Base-by-base conservation (phyloP, 2,329 filamentous ascomycete genomes). In the Venturia aucupariae region DNA sequence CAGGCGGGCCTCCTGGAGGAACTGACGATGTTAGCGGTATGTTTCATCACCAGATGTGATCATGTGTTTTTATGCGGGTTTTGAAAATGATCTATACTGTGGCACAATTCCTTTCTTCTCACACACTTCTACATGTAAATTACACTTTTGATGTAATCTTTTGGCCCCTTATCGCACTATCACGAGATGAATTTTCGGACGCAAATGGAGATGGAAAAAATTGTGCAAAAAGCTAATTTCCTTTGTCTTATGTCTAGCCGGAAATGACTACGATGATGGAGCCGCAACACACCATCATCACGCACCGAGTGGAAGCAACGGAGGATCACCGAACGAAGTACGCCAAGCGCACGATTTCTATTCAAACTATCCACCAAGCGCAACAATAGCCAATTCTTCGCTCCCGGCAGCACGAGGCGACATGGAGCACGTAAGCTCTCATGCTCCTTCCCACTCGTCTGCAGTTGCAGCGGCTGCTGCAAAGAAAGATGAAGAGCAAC, bases 11-110 rank as follows among this genome's bases (percentile, higher is more conserved):
- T 71, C 84, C 85, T 74, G 83, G 84, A 77, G 86, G 84, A 78
- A 83, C 82, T 75, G 89, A 92, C 73, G 91, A 86, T 76, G 83
- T 94, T 85, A 92, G 92, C 87, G 92, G 92, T 96, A 96, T 95
- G 92, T 96, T 92, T 83, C 88, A 91, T 83, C 88, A 91, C 84
- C 90, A 92, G 82, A 90, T 94, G 87, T 94, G 86, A 90, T 83
- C n/a, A 78, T 75, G 72, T 62, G 48, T 65, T 65, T 38, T 67
- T 62, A 38, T 46, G 27, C 22, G 32, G 44, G 48, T 54, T 62
- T 65, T 65, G 64, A 65, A n/a, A 41, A 65, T 65, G 64, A 48
- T 39, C 27, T 35, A 64, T 55, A 65, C 35, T 60, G 35, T 35
- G 70, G 69, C 69, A 67, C 69, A 69, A 65, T 67, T 67, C 66